Evolutionary conservation across 805 yeast species (phyloP).

Genomic region (Yamadazyma sp.): DNA sequence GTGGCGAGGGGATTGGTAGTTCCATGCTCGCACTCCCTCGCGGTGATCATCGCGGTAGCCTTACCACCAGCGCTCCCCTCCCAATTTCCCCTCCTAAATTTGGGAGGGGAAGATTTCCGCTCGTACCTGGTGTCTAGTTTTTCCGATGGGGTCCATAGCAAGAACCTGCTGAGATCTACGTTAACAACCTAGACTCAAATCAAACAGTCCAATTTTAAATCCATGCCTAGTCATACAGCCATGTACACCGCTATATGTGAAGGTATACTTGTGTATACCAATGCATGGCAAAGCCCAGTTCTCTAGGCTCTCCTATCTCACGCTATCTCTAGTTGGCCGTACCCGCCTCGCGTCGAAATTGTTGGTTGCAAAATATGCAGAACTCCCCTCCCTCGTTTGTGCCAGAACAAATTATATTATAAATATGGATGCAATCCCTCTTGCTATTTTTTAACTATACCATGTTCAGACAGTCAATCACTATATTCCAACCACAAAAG

Average conservation of each 20-base stretch:
- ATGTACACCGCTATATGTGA: neutral
- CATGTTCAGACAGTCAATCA: constrained; percentile 17
- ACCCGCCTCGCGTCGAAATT: constrained; percentile 13
- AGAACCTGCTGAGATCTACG: neutral
- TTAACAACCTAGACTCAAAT: too few relatives aligned
- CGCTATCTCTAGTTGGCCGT: too few relatives aligned
- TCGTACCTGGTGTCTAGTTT: constrained; percentile 1
- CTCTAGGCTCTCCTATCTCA: too few relatives aligned
- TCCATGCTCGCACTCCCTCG: too few relatives aligned
- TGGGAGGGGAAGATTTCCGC: constrained; percentile 4
- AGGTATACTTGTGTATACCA: neutral
- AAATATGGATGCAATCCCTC: constrained; percentile 3
- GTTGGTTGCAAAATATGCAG: constrained; percentile 17
- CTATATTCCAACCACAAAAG: constrained; percentile 14
- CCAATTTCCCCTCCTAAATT: too few relatives aligned
- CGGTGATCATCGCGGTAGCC: too few relatives aligned
- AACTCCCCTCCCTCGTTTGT: constrained; percentile 10
- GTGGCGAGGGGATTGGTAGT: neutral
- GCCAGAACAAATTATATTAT: constrained; percentile 3
- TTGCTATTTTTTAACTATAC: neutral
- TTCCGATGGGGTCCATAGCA: constrained; percentile 1
- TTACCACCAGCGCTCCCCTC: too few relatives aligned
- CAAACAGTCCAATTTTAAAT: too few relatives aligned
- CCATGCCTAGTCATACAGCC: too few relatives aligned
- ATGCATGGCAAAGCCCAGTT: neutral